phyloP scores from a whole-genome alignment of 139 green algal genomes.

The Desmodesmus armatus region DNA sequence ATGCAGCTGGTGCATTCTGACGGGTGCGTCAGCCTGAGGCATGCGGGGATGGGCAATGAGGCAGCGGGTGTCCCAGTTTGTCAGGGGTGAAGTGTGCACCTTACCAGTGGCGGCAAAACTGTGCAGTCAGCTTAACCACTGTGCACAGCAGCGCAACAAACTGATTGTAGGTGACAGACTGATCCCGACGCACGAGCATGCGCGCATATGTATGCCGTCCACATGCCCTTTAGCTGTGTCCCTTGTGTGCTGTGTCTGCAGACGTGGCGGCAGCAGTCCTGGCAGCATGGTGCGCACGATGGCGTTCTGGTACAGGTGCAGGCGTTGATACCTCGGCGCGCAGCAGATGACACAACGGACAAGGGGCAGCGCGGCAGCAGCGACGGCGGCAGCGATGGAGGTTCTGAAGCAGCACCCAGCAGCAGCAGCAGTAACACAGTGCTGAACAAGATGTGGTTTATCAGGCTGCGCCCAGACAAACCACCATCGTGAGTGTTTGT shows the following conservation, averaged over 20 bases:
- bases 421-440: too few species aligned
- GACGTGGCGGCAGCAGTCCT: constrained; percentile 21
- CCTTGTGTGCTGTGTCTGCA: not conserved
- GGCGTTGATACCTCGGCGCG: too few species aligned
- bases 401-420: too few species aligned
- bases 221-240: not conserved
- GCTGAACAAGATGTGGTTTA: too few species aligned
- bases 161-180: not conserved
- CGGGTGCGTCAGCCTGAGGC: not conserved
- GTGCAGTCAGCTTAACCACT: not conserved
- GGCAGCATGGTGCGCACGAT: constrained; percentile 26
- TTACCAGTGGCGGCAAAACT: too few species aligned
- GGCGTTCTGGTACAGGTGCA: constrained; percentile 48
- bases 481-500: too few species aligned
- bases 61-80: not conserved
- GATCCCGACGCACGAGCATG: not conserved
- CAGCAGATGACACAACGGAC: too few species aligned
- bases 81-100: too few species aligned
- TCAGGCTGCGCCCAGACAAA: too few species aligned
- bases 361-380: too few species aligned
- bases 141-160: not conserved
- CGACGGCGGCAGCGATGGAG: too few species aligned
- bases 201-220: not conserved
- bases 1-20: not conserved
- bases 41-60: not conserved